phyloP scores from a whole-genome alignment of 306 rosid species.

The Hippophae rhamnoides region DNA sequence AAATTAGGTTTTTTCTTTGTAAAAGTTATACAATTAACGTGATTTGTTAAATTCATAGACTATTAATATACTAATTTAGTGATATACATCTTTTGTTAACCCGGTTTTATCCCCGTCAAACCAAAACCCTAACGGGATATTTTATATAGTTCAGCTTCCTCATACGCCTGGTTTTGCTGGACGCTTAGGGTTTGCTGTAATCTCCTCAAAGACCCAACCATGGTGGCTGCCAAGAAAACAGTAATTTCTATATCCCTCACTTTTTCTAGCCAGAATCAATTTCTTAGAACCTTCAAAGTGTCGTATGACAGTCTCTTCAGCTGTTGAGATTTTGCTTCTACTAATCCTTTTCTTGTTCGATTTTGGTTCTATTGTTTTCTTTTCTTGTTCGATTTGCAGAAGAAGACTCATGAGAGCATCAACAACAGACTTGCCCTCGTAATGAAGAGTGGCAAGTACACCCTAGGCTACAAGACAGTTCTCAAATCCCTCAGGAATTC shows the following conservation, averaged over 20 bases:
- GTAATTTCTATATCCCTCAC: conserved; percentile 2
- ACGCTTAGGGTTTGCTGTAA: too few relatives aligned
- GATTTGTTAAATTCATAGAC: too few relatives aligned
- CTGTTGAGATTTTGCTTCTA: background rate
- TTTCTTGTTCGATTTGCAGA: conserved; percentile 12
- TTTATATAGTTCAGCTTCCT: too few relatives aligned
- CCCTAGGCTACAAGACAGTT: conserved; percentile 71
- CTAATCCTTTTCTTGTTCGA: background rate
- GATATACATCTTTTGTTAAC: too few relatives aligned
- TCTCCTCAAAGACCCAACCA: conserved; percentile 2
- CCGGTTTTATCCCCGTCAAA: too few relatives aligned
- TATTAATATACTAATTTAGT: too few relatives aligned
- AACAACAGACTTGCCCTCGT: conserved; percentile 85
- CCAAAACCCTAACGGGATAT: too few relatives aligned
- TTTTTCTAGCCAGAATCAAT: too few relatives aligned
- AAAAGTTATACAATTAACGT: too few relatives aligned
- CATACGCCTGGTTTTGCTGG: too few relatives aligned
- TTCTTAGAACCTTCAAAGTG: background rate
- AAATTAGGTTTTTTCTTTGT: too few relatives aligned
- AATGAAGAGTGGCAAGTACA: conserved; percentile 80
- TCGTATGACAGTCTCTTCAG: background rate
- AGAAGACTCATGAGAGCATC: conserved; percentile 83
- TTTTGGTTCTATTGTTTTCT: background rate
- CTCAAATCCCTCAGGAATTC: conserved; percentile 61
- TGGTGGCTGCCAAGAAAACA: conserved; percentile 18